These are phyloP conservation scores for Cytospora paraplurivora DNA, from an alignment of 2,329 filamentous ascomycete genomes.

Conservation along the genomic window DNA sequence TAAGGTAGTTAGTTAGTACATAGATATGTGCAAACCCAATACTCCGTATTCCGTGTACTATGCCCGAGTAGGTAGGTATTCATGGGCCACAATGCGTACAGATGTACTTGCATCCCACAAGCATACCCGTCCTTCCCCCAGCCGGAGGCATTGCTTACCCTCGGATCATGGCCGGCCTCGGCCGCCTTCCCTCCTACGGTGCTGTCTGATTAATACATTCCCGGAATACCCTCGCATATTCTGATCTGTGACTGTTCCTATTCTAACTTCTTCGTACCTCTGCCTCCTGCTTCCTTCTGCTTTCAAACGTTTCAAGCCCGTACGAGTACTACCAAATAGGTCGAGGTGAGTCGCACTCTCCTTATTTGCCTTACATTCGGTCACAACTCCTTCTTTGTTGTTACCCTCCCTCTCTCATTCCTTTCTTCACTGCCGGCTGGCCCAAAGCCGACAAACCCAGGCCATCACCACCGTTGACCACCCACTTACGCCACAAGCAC, in stretches of 20 bases:
- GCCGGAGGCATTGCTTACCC: neutral
- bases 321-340: neutral
- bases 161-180: constrained; percentile 9
- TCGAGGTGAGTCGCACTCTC: constrained; percentile 10
- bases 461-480: constrained; percentile 26
- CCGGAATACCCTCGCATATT: constrained; percentile 23
- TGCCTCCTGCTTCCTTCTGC: neutral
- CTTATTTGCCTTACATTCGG: neutral
- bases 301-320: neutral
- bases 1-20: too few species aligned
- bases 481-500: constrained; percentile 16
- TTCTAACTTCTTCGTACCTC: neutral
- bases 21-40: too few species aligned
- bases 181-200: constrained; percentile 3
- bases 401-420: neutral
- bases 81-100: too few species aligned
- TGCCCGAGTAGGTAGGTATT: too few species aligned
- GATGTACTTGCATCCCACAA: too few species aligned
- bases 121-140: too few species aligned
- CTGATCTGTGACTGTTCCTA: constrained; percentile 5
- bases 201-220: constrained; percentile 23
- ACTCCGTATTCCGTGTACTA: too few species aligned
- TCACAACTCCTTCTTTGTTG: too few species aligned
- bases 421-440: neutral
- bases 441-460: neutral